Conservation (phyloP, 768 basidiomycete genomes). For the Sarcodon sp. region DNA sequence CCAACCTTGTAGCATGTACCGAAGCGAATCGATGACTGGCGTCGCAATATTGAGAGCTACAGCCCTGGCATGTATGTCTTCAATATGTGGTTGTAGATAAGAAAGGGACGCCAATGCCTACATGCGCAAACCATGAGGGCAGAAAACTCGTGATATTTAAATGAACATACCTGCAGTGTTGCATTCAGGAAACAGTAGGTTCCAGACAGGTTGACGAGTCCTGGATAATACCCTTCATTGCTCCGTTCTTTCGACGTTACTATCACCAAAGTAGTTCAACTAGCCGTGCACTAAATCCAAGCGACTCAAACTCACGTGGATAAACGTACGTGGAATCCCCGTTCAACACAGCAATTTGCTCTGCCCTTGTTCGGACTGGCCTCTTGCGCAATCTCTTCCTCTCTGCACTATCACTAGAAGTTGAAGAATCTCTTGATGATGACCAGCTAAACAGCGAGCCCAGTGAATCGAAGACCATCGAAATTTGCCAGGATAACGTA, state of each 20-base stretch:
- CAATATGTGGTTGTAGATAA: slow-evolving; percentile 72
- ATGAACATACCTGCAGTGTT: slow-evolving; percentile 60
- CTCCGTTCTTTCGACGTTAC: slow-evolving; percentile 5
- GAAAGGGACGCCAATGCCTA: slow-evolving; percentile 84
- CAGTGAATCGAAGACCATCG: too few species aligned
- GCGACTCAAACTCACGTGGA: background rate
- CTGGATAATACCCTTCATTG: slow-evolving; percentile 56
- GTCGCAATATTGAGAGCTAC: slow-evolving; percentile 73
- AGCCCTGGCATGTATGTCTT: slow-evolving; percentile 61
- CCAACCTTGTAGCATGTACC: slow-evolving; percentile 56
- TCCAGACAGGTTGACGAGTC: slow-evolving; percentile 90
- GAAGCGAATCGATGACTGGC: slow-evolving; percentile 75
- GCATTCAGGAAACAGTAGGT: slow-evolving; percentile 99
- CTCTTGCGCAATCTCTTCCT: slow-evolving; percentile 35
- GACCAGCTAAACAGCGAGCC: background rate
- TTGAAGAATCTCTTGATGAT: slow-evolving; percentile 4
- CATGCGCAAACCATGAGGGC: slow-evolving; percentile 4
- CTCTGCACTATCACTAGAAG: slow-evolving; percentile 17
- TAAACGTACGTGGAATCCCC: slow-evolving; percentile 16
- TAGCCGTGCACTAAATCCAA: background rate
- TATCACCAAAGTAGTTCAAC: background rate
- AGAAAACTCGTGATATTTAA: background rate
- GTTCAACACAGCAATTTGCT: slow-evolving; percentile 36
- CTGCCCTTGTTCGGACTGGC: slow-evolving; percentile 35
- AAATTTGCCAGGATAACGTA: background rate